These are phyloP conservation scores for Gonapodya sp. DNA, from an alignment of 192 early-diverging fungal species.

Conservation along the genomic window DNA sequence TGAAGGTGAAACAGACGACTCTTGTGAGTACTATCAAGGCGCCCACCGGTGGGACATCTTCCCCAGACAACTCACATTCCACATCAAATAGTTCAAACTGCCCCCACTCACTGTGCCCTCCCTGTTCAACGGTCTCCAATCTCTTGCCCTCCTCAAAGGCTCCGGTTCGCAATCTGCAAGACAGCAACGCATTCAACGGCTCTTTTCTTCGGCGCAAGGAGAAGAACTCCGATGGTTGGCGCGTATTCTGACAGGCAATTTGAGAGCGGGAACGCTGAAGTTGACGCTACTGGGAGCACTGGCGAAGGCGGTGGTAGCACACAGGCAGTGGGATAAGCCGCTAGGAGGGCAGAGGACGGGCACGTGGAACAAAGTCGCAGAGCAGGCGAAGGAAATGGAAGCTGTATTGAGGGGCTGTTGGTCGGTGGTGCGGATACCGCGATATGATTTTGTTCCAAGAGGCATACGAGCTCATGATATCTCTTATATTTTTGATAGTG, in stretches of 20 bases:
- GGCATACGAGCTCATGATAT: too few relatives aligned
- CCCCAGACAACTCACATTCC: background rate
- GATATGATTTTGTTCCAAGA: too few relatives aligned
- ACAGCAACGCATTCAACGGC: background rate
- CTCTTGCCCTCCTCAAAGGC: slow-evolving; percentile 20
- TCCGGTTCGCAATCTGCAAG: background rate
- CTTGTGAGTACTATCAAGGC: background rate
- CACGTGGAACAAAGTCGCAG: background rate
- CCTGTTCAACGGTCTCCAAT: slow-evolving; percentile 14
- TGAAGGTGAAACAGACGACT: slow-evolving; percentile 23
- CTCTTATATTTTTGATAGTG: background rate
- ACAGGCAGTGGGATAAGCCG: background rate
- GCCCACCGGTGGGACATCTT: background rate
- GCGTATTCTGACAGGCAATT: background rate
- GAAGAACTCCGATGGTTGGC: background rate
- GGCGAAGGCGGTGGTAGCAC: background rate
- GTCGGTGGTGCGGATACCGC: background rate
- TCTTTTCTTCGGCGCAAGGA: background rate
- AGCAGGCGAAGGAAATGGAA: background rate
- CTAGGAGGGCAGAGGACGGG: background rate
- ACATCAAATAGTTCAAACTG: slow-evolving; percentile 11
- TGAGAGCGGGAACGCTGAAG: background rate
- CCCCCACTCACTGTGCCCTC: slow-evolving; percentile 18
- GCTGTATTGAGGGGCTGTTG: background rate
- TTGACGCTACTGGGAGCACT: background rate